These are phyloP conservation scores for Paramecium primaurelia DNA, from an alignment of 73 alveolate genomes.

Conservation along the genomic window DNA sequence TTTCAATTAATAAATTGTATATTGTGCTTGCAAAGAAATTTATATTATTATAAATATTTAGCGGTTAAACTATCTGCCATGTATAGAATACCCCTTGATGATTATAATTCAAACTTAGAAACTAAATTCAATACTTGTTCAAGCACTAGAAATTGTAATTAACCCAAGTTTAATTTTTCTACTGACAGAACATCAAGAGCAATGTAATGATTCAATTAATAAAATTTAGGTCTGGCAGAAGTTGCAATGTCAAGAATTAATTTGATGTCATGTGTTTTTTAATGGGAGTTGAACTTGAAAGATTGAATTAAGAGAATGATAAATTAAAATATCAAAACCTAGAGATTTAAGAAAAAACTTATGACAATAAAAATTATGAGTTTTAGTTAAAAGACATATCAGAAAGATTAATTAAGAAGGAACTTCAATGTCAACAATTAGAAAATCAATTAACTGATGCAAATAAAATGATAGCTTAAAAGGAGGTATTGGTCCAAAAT, in stretches of 20 bases:
- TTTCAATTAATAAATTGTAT: neutral
- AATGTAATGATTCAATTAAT: neutral
- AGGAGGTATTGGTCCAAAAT: neutral
- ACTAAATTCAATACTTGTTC: neutral
- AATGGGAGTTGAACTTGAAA: slow-evolving; percentile 7
- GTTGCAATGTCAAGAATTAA: neutral
- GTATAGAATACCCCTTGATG: neutral
- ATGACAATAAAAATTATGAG: neutral
- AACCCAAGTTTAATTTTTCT: neutral
- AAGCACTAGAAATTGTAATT: neutral
- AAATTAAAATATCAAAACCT: neutral
- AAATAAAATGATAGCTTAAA: neutral
- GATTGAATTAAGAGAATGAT: neutral
- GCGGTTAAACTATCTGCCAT: neutral
- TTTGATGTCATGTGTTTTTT: neutral
- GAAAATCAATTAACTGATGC: neutral
- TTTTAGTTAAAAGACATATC: neutral
- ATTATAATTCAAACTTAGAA: neutral
- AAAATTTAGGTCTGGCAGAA: neutral
- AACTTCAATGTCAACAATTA: neutral
- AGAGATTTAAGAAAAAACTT: neutral
- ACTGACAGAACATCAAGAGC: neutral
- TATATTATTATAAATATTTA: neutral
- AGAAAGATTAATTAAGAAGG: neutral
- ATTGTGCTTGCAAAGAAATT: neutral